These are phyloP conservation scores for Oryza meyeriana DNA, from an alignment of 176 grass and related monocot species.

Conservation along the genomic window DNA sequence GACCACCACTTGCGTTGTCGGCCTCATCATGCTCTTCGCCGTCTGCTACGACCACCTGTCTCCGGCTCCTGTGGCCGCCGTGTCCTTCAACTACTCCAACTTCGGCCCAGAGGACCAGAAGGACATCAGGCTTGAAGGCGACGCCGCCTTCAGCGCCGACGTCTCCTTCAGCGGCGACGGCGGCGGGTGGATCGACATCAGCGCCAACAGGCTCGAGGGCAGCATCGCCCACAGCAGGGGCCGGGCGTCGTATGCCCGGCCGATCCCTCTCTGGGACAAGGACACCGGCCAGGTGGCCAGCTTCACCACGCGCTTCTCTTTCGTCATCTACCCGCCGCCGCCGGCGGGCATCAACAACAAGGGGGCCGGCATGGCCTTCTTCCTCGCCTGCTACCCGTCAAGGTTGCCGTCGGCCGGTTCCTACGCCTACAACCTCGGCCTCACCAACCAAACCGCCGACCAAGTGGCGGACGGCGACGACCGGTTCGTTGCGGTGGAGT, in stretches of 20 bases:
- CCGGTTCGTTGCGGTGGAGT: neutral
- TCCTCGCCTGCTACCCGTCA: neutral
- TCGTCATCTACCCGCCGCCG: neutral
- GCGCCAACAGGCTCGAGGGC: neutral
- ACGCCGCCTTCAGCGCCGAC: neutral
- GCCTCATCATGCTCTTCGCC: neutral
- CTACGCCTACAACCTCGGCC: neutral
- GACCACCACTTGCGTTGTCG: too few relatives aligned
- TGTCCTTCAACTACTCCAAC: neutral
- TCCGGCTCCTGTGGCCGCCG: neutral
- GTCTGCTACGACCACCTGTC: too few relatives aligned
- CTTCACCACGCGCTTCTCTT: conserved; percentile 21
- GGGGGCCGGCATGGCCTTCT: conserved; percentile 13
- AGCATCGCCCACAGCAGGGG: neutral
- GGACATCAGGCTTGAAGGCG: neutral
- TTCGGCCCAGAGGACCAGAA: neutral
- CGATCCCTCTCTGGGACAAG: neutral
- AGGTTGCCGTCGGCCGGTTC: neutral
- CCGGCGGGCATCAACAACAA: neutral
- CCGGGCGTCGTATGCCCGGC: neutral
- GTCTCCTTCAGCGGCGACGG: neutral
- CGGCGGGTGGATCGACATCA: neutral
- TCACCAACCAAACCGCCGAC: neutral
- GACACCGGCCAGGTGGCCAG: neutral
- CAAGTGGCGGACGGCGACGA: neutral